Evolutionary conservation across 345 rosid species (phyloP).

Genomic region (Camelina neglecta): DNA sequence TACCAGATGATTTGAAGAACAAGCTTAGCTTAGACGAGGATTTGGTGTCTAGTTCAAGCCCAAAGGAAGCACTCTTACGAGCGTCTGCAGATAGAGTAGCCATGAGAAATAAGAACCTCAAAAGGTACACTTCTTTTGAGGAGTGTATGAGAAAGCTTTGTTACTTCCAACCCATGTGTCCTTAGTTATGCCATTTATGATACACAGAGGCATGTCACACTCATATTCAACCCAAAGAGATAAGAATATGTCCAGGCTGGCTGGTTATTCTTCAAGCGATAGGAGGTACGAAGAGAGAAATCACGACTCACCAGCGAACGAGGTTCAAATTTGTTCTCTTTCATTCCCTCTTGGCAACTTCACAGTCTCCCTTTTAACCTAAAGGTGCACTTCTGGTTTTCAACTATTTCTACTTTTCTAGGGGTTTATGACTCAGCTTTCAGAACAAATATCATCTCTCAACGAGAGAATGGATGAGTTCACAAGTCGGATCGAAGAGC

Average conservation of each 20-base stretch:
- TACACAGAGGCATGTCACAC: slow-evolving; percentile 82
- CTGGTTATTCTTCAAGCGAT: slow-evolving; percentile 49
- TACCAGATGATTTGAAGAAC: slow-evolving; percentile 82
- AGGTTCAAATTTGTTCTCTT: slow-evolving; percentile 50
- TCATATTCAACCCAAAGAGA: slow-evolving; percentile 87
- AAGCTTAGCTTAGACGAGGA: slow-evolving; percentile 92
- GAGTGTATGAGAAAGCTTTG: slow-evolving; percentile 37
- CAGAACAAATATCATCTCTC: slow-evolving; percentile 85
- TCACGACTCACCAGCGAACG: slow-evolving; percentile 56
- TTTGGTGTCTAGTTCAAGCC: slow-evolving; percentile 85
- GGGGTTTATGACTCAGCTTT: slow-evolving; percentile 85
- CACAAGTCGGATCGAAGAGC: slow-evolving; percentile 72
- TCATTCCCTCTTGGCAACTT: slow-evolving; percentile 17
- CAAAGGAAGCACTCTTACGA: slow-evolving; percentile 74
- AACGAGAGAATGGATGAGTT: slow-evolving; percentile 96
- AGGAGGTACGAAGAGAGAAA: slow-evolving; percentile 57
- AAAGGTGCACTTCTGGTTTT: slow-evolving; percentile 16
- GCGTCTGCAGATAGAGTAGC: slow-evolving; percentile 76
- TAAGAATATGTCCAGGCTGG: slow-evolving; percentile 59
- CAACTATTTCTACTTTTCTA: slow-evolving; percentile 15
- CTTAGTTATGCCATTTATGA: slow-evolving; percentile 37
- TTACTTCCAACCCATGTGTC: slow-evolving; percentile 31
- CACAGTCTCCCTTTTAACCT: slow-evolving; percentile 15
- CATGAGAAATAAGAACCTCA: slow-evolving; percentile 70
- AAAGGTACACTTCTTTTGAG: slow-evolving; percentile 57